A percentile compares a stretch with the other conserved stretches of the same genome.
These are phyloP conservation scores for Garcia nutans DNA, from an alignment of 345 rosid species.

Conservation along the genomic window DNA sequence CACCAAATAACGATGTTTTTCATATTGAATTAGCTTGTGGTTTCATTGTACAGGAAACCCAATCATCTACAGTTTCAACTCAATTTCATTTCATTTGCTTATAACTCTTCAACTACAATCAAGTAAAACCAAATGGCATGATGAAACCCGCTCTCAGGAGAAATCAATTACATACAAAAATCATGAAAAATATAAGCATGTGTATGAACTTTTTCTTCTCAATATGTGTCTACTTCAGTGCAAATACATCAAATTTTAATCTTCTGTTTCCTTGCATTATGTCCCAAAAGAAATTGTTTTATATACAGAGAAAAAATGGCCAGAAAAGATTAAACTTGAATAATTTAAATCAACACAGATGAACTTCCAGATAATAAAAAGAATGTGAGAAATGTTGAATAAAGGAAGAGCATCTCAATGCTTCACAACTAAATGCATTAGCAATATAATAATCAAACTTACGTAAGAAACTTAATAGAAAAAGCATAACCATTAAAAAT, in stretches of 20 bases:
- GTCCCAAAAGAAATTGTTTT: neutral
- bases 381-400: neutral
- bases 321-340: neutral
- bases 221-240: too few species aligned
- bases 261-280: neutral
- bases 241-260: neutral
- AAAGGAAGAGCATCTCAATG: neutral
- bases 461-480: neutral
- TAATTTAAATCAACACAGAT: neutral
- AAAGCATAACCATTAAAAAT: neutral
- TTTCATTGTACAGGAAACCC: neutral
- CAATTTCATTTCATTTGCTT: neutral
- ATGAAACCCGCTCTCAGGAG: neutral
- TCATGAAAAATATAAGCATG: neutral
- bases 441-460: neutral
- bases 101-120: neutral
- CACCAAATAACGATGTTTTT: neutral
- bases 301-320: neutral
- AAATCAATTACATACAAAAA: neutral
- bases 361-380: neutral
- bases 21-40: neutral
- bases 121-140: neutral
- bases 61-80: neutral
- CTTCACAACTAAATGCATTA: neutral
- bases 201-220: neutral